A percentile compares a stretch with the other conserved stretches of the same genome.
Conservation (phyloP, 371 early-diverging fungal species). For the Sporodiniella umbellata region DNA sequence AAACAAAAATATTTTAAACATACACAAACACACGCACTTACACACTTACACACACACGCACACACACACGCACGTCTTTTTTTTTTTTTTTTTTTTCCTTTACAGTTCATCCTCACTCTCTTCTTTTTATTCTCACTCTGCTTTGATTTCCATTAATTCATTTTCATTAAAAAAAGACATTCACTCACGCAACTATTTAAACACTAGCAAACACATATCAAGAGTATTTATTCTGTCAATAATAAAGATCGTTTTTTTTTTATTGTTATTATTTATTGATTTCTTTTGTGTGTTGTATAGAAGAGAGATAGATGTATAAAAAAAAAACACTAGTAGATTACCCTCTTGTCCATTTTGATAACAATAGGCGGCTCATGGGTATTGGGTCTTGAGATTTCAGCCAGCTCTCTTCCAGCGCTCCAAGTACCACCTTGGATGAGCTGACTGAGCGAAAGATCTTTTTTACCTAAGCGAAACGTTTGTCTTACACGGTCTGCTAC, state of each 20-base stretch:
- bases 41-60: no score
- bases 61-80: no score
- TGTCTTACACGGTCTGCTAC: conserved; percentile 70
- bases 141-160: no score
- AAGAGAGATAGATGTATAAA: background rate
- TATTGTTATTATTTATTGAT: background rate
- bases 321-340: conserved; percentile 13
- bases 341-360: conserved; percentile 43
- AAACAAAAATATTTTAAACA: background rate
- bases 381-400: conserved; percentile 72
- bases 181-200: no score
- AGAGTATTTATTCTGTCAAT: no score
- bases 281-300: background rate
- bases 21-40: background rate
- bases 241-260: conserved; percentile 3
- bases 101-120: no score
- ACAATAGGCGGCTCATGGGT: conserved; percentile 90
- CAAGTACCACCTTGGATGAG: conserved; percentile 90
- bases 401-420: conserved; percentile 88
- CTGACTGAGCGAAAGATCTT: conserved; percentile 70
- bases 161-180: no score
- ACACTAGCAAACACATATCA: no score
- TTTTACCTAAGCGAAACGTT: conserved; percentile 51
- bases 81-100: conserved; percentile 4
- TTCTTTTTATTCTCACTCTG: no score